Evolutionary conservation across 1,284 basidiomycete species (phyloP).

Genomic region (Papiliotrema fonsecae): DNA sequence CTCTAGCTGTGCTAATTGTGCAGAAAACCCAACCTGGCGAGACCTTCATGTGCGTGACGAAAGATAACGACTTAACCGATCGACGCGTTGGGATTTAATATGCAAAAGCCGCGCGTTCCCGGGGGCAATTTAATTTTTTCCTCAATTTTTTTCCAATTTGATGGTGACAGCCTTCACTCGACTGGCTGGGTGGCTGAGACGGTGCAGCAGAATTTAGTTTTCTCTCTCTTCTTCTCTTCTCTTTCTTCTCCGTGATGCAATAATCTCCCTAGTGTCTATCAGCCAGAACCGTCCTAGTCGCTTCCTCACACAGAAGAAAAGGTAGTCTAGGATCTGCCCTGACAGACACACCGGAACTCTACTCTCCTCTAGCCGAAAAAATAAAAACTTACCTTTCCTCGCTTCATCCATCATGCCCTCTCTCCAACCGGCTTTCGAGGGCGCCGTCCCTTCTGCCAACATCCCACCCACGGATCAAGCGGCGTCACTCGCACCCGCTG

Average conservation of each 20-base stretch:
- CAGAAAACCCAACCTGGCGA: no score
- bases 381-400: no score
- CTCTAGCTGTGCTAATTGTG: no score
- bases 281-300: background rate
- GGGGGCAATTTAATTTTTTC: no score
- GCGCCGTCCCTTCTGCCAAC: slow-evolving; percentile 23
- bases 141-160: background rate
- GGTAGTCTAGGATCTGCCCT: background rate
- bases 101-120: no score
- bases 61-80: no score
- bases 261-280: background rate
- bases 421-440: slow-evolving; percentile 20
- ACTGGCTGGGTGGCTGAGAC: background rate
- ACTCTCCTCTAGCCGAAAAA: no score
- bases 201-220: background rate
- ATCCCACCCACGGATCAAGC: slow-evolving; percentile 25
- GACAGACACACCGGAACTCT: no score
- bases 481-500: slow-evolving; percentile 8
- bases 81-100: no score
- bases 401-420: slow-evolving; percentile 2
- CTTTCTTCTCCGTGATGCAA: slow-evolving; percentile 2
- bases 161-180: background rate
- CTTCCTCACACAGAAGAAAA: background rate
- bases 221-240: background rate
- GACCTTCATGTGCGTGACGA: no score